A percentile compares a stretch with the other conserved stretches of the same genome.
phyloP scores from a whole-genome alignment of 805 yeast species.

The Candida pseudoglaebosa region DNA sequence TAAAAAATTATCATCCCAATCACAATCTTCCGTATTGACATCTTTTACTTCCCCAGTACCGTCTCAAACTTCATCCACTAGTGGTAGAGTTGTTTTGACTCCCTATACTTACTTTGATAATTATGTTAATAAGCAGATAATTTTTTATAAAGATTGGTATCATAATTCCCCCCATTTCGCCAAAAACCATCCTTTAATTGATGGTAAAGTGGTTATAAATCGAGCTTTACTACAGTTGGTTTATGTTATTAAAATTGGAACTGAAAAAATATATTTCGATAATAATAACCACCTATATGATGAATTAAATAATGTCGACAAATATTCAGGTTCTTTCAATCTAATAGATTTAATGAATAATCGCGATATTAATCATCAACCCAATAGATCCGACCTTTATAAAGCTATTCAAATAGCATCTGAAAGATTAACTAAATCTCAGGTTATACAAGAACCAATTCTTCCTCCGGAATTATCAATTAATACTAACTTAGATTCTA shows the following conservation, averaged over 20 bases:
- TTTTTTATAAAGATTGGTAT: conserved; percentile 37
- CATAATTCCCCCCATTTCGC: conserved; percentile 16
- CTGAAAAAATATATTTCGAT: conserved; percentile 22
- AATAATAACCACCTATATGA: conserved; percentile 12
- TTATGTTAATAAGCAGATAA: conserved; percentile 13
- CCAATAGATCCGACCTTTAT: neutral
- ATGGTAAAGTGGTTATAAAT: conserved; percentile 4
- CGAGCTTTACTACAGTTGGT: conserved; percentile 13
- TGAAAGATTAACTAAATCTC: conserved; percentile 1
- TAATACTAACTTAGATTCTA: neutral
- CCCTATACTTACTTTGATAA: conserved; percentile 10
- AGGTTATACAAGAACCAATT: neutral
- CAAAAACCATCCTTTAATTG: conserved; percentile 5
- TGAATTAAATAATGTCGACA: conserved; percentile 3
- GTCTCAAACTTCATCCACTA: neutral
- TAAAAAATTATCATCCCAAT: conserved; percentile 1
- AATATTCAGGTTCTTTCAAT: neutral
- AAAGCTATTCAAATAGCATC: conserved; percentile 3
- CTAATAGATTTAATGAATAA: conserved; percentile 11
- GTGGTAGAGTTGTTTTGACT: conserved; percentile 12
- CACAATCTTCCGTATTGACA: conserved; percentile 5
- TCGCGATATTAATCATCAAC: neutral
- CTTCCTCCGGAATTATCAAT: neutral
- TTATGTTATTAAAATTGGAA: conserved; percentile 13
- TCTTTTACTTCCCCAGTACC: conserved; percentile 1